Base-by-base conservation (phyloP, 495 filamentous ascomycete species). In the Neurospora sp. region DNA sequence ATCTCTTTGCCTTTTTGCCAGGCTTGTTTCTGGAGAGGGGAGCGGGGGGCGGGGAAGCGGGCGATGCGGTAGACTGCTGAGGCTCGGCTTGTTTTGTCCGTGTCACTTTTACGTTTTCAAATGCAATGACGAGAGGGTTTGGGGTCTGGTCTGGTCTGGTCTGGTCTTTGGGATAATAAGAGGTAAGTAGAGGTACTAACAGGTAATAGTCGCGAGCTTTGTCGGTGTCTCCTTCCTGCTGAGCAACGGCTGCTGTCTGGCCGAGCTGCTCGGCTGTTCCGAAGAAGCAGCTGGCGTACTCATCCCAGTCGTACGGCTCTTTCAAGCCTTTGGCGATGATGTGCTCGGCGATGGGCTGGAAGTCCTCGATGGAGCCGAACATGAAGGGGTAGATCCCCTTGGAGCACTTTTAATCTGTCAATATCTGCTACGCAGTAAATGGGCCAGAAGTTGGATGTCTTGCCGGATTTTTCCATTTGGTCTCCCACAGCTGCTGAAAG, bases 311-410 rank as follows among this genome's bases (percentile, higher is more conserved):
- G 40, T 82, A 82, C 1, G 81, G 75, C 31, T 78, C 79, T 42
- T 79, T 79, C 9, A 76, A 72, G 14, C 76, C 79, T 74, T 83
- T 80, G 41, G 69, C 39, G 20, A 89, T 87, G 31, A 92, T 76
- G 68, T 85, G 79, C 35, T 87, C 75, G 68, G 89, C 90, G 18
- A 93, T 85, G 2, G 90, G 89, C 77, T 89, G 82, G 73, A 94
- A 93, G 78, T 93, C 91, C 73, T 88, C 82, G 44, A 84, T 80
- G 5, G 82, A 79, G 16, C 88, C 87, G 75, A 91, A 91, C 81
- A 91, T 90, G 83, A 93, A 94, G 1, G 91, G 91, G 77, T 94
- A 94, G 38, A 93, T 81, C 10, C 89, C 89, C 84, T 86, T 88
- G 41, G 77, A 71, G 76, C 77, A 77, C 74, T 74, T 42, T 18